These are phyloP conservation scores for Vanderwaltozyma polyspora DNA, from an alignment of 805 yeast species.

Conservation along the genomic window DNA sequence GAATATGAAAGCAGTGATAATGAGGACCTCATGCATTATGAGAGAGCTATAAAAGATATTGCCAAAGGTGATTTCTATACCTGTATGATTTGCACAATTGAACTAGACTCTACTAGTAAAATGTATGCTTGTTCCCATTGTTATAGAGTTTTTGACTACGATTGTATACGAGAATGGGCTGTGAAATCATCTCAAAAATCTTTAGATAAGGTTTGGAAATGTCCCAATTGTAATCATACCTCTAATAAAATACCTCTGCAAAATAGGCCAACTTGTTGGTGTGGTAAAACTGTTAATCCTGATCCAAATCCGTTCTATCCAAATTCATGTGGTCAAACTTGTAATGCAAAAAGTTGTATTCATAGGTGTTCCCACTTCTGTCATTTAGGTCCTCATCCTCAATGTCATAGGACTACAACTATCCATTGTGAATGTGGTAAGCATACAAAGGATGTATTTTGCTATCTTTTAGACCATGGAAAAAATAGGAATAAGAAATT, in stretches of 20 bases:
- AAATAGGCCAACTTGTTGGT: slow-evolving; percentile 58
- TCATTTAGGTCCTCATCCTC: slow-evolving; percentile 84
- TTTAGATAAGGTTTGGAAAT: slow-evolving; percentile 57
- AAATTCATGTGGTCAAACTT: slow-evolving; percentile 82
- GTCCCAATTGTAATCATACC: slow-evolving; percentile 55
- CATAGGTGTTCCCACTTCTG: slow-evolving; percentile 70
- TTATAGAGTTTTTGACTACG: slow-evolving; percentile 72
- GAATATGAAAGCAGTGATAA: slow-evolving; percentile 1
- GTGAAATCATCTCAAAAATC: slow-evolving; percentile 57
- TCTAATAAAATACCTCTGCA: slow-evolving; percentile 43
- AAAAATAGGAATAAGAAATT: slow-evolving; percentile 32
- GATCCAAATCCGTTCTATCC: slow-evolving; percentile 47
- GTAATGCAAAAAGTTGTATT: slow-evolving; percentile 51
- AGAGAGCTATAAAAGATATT: slow-evolving; percentile 24
- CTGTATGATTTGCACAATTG: slow-evolving; percentile 83
- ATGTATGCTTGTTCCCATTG: slow-evolving; percentile 77
- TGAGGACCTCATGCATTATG: slow-evolving; percentile 22
- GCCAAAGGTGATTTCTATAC: slow-evolving; percentile 50
- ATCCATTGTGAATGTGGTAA: slow-evolving; percentile 69
- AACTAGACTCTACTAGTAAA: slow-evolving; percentile 50
- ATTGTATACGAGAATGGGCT: slow-evolving; percentile 85
- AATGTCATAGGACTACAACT: slow-evolving; percentile 64
- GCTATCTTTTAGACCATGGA: slow-evolving; percentile 42
- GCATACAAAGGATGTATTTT: slow-evolving; percentile 56
- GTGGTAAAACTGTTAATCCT: slow-evolving; percentile 70